Evolutionary conservation across 1,139 yeast species (phyloP).

Genomic region (Trichomonascaceae sp.): DNA sequence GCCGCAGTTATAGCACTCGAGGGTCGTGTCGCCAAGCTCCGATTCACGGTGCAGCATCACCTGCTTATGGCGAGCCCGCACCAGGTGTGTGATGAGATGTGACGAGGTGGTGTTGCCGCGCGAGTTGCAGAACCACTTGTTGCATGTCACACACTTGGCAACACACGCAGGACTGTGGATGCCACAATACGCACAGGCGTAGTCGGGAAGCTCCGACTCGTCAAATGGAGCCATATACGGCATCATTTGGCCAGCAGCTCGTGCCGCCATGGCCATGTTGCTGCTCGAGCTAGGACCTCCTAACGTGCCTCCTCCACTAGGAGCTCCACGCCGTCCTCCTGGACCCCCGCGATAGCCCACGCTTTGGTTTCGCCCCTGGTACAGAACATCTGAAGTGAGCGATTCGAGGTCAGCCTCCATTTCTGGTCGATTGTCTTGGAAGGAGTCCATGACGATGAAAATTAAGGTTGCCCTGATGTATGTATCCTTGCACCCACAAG

Average conservation of each 20-base stretch:
- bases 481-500: too few relatives aligned
- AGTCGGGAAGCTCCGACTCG: conserved; percentile 18
- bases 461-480: too few relatives aligned
- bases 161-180: conserved; percentile 52
- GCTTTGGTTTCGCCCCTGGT: conserved; percentile 13
- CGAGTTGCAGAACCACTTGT: conserved; percentile 89
- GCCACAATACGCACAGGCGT: conserved; percentile 47
- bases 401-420: conserved; percentile 17
- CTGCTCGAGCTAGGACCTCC: too few relatives aligned
- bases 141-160: conserved; percentile 64
- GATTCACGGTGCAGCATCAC: conserved; percentile 70
- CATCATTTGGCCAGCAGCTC: background rate
- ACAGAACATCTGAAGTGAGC: conserved; percentile 18
- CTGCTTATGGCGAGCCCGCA: conserved; percentile 62
- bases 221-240: conserved; percentile 3
- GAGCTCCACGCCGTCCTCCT: conserved; percentile 8
- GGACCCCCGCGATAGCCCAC: conserved; percentile 2
- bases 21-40: conserved; percentile 68
- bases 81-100: conserved; percentile 79
- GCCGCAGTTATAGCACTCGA: conserved; percentile 91
- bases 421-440: conserved; percentile 17
- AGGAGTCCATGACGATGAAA: too few relatives aligned
- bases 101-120: conserved; percentile 50
- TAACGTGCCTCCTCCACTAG: too few relatives aligned
- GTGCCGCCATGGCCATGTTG: background rate